Base-by-base conservation (phyloP, 495 filamentous ascomycete genomes). In the Hypoxylon fuscum region DNA sequence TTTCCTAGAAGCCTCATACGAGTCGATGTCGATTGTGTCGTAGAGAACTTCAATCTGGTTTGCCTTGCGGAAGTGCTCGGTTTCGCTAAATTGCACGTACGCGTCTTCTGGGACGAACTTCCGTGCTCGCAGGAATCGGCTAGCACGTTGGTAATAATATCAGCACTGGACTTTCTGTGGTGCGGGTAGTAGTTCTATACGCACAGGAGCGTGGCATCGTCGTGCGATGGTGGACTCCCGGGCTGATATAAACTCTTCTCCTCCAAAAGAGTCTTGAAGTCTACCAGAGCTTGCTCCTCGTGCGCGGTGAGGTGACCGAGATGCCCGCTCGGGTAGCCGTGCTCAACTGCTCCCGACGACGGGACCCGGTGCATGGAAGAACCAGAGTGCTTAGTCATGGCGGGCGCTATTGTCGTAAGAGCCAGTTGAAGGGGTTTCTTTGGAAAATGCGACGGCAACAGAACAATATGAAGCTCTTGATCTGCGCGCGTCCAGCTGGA, bases 21-120 rank as follows among this genome's bases (percentile, higher is more conserved):
- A 90, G 5, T 92, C 83, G 25, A 92, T 74, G 52, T 93, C 90
- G 58, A 93, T 91, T 32, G 89, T 89, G 74, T 88, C 84, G 68
- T 92, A 92, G 37, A 95, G 78, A 23, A 81, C 73, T 49, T 89
- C 83, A 49, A 95, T 85, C 45, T 90, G 74, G 71, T 94, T 93
- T 46, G 89, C 85, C 68, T 84, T 85, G 32, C 93, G 86, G 88
- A 93, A 97, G 29, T 90, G 85, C 74, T 96, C 92, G 0, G 93
- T 96, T 48, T 92, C 91, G 68, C 88, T 87, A 75, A 96, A 97
- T 72, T 96, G 93, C 47, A 73, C 80, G 74, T 88, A 91, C 1
- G 93, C 93, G 42, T 90, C 89, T 49, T 82, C 75, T 4, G 88
- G 80, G 44, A 87, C 78, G 76, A 91, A 96, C 63, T 80, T 87